phyloP scores from a whole-genome alignment of 495 filamentous ascomycete genomes.

The Elasticomyces elasticus region DNA sequence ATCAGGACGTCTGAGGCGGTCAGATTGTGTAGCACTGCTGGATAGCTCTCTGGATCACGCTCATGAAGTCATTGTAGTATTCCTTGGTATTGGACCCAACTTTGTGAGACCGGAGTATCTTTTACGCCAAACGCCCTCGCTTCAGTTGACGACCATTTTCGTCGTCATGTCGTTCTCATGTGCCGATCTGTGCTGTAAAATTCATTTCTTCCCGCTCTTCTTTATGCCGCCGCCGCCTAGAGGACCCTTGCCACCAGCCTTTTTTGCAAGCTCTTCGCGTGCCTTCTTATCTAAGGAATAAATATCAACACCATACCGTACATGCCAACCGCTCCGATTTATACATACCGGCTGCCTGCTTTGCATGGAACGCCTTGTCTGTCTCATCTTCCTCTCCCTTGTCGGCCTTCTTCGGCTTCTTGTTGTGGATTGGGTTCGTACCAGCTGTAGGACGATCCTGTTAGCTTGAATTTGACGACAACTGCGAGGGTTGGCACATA shows the following conservation, averaged over 20 bases:
- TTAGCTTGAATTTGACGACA: neutral
- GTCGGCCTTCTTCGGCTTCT: slow-evolving; percentile 32
- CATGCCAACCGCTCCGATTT: too few species aligned
- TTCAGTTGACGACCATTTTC: neutral
- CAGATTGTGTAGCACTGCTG: neutral
- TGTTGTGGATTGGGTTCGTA: slow-evolving; percentile 37
- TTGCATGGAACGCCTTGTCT: slow-evolving; percentile 31
- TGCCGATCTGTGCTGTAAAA: neutral
- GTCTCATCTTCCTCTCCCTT: slow-evolving; percentile 28
- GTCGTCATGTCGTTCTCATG: neutral
- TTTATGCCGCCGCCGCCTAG: slow-evolving; percentile 29
- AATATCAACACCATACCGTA: neutral
- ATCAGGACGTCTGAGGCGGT: neutral
- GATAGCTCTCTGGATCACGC: neutral
- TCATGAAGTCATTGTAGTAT: too few species aligned
- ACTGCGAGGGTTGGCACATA: neutral
- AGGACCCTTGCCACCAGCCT: slow-evolving; percentile 30
- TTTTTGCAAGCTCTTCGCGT: slow-evolving; percentile 32
- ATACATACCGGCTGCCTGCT: slow-evolving; percentile 30
- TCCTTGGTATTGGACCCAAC: too few species aligned
- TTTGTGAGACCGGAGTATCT: neutral
- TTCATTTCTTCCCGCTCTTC: slow-evolving; percentile 32
- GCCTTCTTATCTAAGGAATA: slow-evolving; percentile 32
- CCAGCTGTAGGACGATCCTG: slow-evolving; percentile 21
- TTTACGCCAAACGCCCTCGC: neutral